Conservation (phyloP, 2,329 filamentous ascomycete species). For the Aspergillus ustus region DNA sequence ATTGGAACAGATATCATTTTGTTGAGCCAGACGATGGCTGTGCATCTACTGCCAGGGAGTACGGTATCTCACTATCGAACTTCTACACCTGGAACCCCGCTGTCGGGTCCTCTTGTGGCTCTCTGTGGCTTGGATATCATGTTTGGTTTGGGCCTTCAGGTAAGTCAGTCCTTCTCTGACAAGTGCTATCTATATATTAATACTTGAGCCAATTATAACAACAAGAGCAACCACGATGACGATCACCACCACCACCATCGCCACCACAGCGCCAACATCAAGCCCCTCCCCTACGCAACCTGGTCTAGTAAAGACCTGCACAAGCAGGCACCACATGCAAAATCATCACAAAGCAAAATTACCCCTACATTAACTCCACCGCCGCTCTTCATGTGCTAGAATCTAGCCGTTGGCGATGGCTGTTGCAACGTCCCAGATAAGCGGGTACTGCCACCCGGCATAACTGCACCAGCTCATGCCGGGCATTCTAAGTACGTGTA, state of each 20-base stretch:
- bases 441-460: conserved; percentile 16
- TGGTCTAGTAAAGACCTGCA: conserved; percentile 20
- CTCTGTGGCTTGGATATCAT: conserved; percentile 8
- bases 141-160: not conserved
- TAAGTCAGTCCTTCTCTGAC: not conserved
- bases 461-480: too few species aligned
- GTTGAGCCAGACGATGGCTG: not conserved
- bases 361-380: conserved; percentile 8
- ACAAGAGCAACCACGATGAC: too few species aligned
- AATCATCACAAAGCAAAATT: conserved; percentile 16
- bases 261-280: conserved; percentile 7
- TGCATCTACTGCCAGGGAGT: not conserved
- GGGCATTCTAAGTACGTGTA: too few species aligned
- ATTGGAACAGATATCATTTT: not conserved
- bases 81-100: not conserved
- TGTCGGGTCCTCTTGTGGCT: not conserved
- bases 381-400: conserved; percentile 19
- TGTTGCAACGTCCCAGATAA: not conserved
- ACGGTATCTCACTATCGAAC: not conserved
- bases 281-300: conserved; percentile 22
- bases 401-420: conserved; percentile 20
- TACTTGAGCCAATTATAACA: too few species aligned
- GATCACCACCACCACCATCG: not conserved
- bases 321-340: conserved; percentile 20
- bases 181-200: too few species aligned